Percentiles rank a stretch among this genome's conserved stretches.
phyloP scores from a whole-genome alignment of 139 green algal species.

The Auxenochlorella pyrenoidosa region DNA sequence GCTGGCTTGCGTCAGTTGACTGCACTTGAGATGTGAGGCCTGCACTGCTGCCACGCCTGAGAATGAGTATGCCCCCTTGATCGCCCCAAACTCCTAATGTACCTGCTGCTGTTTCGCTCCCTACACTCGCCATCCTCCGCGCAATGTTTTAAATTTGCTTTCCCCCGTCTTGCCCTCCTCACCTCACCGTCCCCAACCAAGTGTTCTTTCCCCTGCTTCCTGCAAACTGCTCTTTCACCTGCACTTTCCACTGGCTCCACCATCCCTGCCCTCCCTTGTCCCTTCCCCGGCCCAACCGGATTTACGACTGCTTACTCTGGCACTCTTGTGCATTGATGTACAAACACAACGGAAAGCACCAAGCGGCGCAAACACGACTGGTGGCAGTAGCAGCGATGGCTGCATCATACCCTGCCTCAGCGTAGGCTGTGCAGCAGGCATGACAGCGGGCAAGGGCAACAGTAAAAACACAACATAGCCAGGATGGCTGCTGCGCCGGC shows the following conservation, averaged over 20 bases:
- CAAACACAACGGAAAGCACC: too few relatives aligned
- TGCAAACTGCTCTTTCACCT: neutral
- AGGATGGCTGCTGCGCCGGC: too few relatives aligned
- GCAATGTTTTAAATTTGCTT: neutral
- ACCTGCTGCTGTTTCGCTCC: neutral
- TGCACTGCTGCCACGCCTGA: neutral
- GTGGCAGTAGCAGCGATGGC: too few relatives aligned
- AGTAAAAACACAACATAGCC: too few relatives aligned
- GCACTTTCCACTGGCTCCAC: neutral
- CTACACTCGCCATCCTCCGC: neutral
- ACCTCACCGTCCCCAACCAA: neutral
- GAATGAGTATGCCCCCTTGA: neutral
- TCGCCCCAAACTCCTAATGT: neutral
- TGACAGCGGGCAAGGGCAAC: too few relatives aligned
- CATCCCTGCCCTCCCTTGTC: neutral
- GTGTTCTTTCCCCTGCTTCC: neutral
- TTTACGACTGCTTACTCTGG: neutral
- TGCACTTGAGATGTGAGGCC: neutral
- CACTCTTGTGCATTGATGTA: too few relatives aligned
- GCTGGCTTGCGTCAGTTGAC: neutral
- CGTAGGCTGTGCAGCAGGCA: too few relatives aligned
- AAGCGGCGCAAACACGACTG: too few relatives aligned
- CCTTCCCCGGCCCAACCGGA: neutral
- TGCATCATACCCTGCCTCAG: too few relatives aligned
- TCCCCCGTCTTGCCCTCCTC: neutral